Base-by-base conservation (phyloP, 2,329 filamentous ascomycete genomes). In the Xylariaceae sp. region DNA sequence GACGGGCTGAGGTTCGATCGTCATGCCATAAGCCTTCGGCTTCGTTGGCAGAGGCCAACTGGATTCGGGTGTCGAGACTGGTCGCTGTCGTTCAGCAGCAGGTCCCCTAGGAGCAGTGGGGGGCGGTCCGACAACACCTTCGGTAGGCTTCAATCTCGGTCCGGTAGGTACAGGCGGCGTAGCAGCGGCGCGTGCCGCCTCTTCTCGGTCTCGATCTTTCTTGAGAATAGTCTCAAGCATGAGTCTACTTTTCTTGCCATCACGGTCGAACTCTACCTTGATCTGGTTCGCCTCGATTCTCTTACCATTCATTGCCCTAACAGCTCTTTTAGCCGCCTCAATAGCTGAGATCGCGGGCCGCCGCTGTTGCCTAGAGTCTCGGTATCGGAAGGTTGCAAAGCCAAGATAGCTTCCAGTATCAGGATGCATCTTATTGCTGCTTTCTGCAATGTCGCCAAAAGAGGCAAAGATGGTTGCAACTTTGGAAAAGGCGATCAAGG, bases 361-460 rank as follows among this genome's bases (percentile, higher is more conserved):
- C 77, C 80, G 63, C 78, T 77, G 71, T 51, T 75, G 73, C 77
- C 85, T 82, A 1, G 81, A 78, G 70, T 98, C 93, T 67, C 89
- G 87, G 73, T 96, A 99, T 56, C 89, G 87, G 70, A 99, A 91
- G 16, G 91, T 91, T 63, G 91, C 96, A 70, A 99, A 93, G 12
- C 95, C 95, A 12, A 99, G 82, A 70, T 96, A 96, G 69, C 91
- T 95, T 18, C 95, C 95, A 12, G 93, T 98, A 55, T 93, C 89
- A 7, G 95, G 95, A 73, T 99, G 92, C 68, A 96, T 93, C 72
- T 96, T 93, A 70, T 97, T 97, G 69, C 91, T 92, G 66, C 96
- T 89, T 69, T 93, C 89, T 44, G 89, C 89, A 61, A 99, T 93
- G 56, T 96, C 91, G 50, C 92, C 92, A 75, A 89, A 96, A 2